A percentile compares a stretch with the other conserved stretches of the same genome.
Conservation (phyloP, 345 rosid genomes). For the Alliaria petiolata region DNA sequence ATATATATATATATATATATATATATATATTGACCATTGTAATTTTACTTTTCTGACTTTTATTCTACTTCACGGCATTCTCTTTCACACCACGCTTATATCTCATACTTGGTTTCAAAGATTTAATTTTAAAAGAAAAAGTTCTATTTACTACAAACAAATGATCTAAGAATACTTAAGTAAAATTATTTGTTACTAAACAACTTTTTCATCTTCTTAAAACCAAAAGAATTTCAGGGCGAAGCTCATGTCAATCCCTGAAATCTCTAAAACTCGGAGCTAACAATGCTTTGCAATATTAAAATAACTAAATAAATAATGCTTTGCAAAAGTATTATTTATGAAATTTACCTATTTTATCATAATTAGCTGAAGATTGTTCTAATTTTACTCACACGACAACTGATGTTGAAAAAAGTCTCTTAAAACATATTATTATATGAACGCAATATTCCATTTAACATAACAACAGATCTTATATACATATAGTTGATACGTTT, state of each 20-base stretch:
- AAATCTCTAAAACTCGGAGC: neutral
- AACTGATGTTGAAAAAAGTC: neutral
- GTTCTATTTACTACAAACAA: too few species aligned
- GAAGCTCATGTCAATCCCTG: neutral
- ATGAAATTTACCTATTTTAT: neutral
- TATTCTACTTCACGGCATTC: neutral
- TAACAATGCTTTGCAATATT: neutral
- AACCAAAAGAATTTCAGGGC: neutral
- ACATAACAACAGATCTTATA: too few species aligned
- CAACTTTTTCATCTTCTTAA: neutral
- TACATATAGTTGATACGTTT: neutral
- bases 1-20: too few species aligned
- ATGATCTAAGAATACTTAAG: neutral
- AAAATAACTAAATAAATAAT: too few species aligned
- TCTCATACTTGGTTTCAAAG: neutral
- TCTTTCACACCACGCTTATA: slow-evolving; percentile 14
- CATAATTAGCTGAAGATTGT: neutral
- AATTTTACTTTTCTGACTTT: neutral
- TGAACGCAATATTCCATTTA: too few species aligned
- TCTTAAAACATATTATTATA: neutral
- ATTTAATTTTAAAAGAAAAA: too few species aligned
- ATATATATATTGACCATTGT: slow-evolving; percentile 21
- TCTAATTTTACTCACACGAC: neutral
- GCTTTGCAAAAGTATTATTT: too few species aligned
- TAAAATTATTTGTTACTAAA: neutral